These are phyloP conservation scores for Hemileccinum impolitum DNA, from an alignment of 768 basidiomycete species.

Conservation along the genomic window DNA sequence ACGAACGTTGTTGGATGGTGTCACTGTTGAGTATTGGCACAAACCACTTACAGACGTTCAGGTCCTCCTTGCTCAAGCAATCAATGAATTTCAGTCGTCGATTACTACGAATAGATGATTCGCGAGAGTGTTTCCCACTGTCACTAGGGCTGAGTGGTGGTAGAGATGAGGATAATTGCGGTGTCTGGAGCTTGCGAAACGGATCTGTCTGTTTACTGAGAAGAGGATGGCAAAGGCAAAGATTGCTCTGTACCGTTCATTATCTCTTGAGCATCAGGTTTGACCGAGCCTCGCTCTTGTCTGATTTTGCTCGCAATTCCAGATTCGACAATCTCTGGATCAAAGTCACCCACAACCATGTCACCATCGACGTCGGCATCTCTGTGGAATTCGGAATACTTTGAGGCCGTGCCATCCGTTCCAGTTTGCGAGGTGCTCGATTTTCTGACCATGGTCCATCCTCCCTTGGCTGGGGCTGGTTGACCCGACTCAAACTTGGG, in stretches of 20 bases:
- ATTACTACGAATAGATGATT: slow-evolving; percentile 75
- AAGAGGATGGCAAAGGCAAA: slow-evolving; percentile 17
- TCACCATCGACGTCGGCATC: slow-evolving; percentile 74
- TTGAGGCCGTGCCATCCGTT: slow-evolving; percentile 22
- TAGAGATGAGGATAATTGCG: slow-evolving; percentile 4
- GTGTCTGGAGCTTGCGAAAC: slow-evolving; percentile 43
- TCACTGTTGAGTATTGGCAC: not conserved
- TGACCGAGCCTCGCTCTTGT: slow-evolving; percentile 48
- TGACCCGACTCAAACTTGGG: slow-evolving; percentile 44
- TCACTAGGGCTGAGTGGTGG: slow-evolving; percentile 6
- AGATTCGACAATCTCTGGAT: slow-evolving; percentile 46
- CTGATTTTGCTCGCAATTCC: slow-evolving; percentile 39
- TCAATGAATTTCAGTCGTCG: slow-evolving; percentile 79
- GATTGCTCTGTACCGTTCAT: slow-evolving; percentile 57
- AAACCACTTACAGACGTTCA: slow-evolving; percentile 68
- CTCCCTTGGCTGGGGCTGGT: slow-evolving; percentile 46
- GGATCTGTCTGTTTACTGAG: slow-evolving; percentile 50
- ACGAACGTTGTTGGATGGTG: slow-evolving; percentile 4
- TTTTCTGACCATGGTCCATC: slow-evolving; percentile 76
- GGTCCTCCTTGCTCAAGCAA: slow-evolving; percentile 70
- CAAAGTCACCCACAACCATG: slow-evolving; percentile 75
- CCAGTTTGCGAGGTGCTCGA: slow-evolving; percentile 28
- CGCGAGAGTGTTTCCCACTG: slow-evolving; percentile 59
- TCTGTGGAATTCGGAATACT: slow-evolving; percentile 25
- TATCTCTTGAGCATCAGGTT: slow-evolving; percentile 69